phyloP scores from a whole-genome alignment of 129 eudicot genomes.

The Escallonia rubra region DNA sequence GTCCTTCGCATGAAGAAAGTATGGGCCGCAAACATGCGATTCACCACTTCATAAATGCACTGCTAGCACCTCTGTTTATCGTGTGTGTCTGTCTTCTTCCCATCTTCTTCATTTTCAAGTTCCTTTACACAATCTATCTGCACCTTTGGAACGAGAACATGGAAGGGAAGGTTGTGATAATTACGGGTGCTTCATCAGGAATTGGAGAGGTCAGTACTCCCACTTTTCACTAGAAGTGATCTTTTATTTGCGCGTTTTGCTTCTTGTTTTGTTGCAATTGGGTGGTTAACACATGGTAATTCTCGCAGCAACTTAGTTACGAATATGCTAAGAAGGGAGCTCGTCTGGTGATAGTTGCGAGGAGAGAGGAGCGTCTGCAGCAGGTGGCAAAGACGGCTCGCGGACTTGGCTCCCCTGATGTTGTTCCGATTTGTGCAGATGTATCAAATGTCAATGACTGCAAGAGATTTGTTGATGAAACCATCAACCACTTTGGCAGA shows the following conservation, averaged over 20 bases:
- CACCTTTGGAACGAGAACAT: no score
- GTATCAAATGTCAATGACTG: slow-evolving; percentile 28
- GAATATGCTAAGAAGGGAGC: slow-evolving; percentile 43
- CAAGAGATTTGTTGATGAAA: slow-evolving; percentile 16
- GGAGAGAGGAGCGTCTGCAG: slow-evolving; percentile 16
- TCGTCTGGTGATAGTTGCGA: slow-evolving; percentile 18
- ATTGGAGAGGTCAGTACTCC: not conserved
- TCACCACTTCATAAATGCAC: no score
- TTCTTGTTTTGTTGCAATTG: not conserved
- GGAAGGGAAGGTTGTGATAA: no score
- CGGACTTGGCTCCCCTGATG: slow-evolving; percentile 36
- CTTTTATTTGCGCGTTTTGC: not conserved
- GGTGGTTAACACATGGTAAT: not conserved
- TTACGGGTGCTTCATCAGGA: not conserved
- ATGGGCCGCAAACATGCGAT: no score
- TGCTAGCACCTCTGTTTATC: no score
- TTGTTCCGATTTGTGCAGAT: slow-evolving; percentile 18
- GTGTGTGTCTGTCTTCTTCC: no score
- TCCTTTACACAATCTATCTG: no score
- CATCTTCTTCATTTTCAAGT: no score
- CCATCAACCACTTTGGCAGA: slow-evolving; percentile 29
- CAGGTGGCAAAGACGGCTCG: slow-evolving; percentile 25
- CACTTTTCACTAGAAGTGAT: not conserved
- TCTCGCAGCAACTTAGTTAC: slow-evolving; percentile 24
- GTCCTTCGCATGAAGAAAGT: not conserved